phyloP scores from a whole-genome alignment of 768 basidiomycete genomes.

The Mycena venus region DNA sequence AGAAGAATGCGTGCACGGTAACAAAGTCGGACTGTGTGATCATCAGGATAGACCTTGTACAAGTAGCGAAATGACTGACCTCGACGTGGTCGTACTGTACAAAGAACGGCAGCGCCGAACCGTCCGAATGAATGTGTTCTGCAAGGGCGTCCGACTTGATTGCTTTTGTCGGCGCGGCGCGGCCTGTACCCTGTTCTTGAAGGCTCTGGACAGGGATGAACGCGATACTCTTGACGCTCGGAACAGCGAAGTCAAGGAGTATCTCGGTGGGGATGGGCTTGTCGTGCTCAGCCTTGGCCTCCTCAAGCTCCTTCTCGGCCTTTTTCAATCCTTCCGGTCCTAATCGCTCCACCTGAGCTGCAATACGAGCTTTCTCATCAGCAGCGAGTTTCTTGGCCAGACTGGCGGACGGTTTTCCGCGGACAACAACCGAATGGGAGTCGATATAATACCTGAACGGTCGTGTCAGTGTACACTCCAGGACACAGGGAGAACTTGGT shows the following conservation, averaged over 20 bases:
- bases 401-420: conserved; percentile 89
- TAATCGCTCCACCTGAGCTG: conserved; percentile 73
- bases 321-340: conserved; percentile 86
- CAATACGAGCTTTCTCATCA: conserved; percentile 84
- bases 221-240: conserved; percentile 89
- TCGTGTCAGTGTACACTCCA: conserved; percentile 6
- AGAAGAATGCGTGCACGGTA: conserved; percentile 82
- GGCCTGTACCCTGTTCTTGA: conserved; percentile 72
- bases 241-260: conserved; percentile 89
- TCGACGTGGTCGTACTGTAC: conserved; percentile 95
- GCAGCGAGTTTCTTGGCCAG: conserved; percentile 86
- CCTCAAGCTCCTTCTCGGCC: conserved; percentile 76
- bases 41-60: conserved; percentile 10
- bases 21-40: conserved; percentile 89
- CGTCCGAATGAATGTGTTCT: conserved; percentile 77
- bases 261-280: conserved; percentile 85
- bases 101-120: conserved; percentile 82
- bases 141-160: conserved; percentile 60
- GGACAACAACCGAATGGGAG: conserved; percentile 77
- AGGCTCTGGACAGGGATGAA: conserved; percentile 86
- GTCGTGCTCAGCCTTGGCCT: conserved; percentile 90
- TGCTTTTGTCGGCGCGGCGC: conserved; percentile 44
- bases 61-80: conserved; percentile 53
- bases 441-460: conserved; percentile 81
- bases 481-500: conserved; percentile 31